Evolutionary conservation across 2,329 filamentous ascomycete species (phyloP).

Genomic region (Amauroascus niger): DNA sequence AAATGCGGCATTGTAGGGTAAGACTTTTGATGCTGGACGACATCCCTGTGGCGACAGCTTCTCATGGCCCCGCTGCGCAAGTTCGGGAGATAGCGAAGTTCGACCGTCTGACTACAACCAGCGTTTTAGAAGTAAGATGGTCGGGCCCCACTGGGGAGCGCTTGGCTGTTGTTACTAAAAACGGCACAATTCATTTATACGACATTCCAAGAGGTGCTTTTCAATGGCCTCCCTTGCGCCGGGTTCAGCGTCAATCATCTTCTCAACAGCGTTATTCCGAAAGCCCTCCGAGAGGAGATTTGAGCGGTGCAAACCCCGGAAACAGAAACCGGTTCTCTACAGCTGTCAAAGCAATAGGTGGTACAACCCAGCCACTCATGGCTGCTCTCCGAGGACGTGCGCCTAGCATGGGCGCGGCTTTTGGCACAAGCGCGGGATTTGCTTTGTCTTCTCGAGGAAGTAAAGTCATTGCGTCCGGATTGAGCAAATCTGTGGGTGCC

Average conservation of each 20-base stretch:
- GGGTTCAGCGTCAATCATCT: slow-evolving; percentile 36
- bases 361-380: slow-evolving; percentile 50
- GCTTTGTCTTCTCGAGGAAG: slow-evolving; percentile 40
- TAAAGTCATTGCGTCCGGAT: slow-evolving; percentile 41
- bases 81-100: slow-evolving; percentile 83
- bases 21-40: slow-evolving; percentile 32
- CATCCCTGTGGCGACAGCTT: slow-evolving; percentile 21
- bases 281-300: slow-evolving; percentile 37
- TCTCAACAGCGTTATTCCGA: slow-evolving; percentile 21
- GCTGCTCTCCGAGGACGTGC: slow-evolving; percentile 53
- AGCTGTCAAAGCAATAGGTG: slow-evolving; percentile 60
- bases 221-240: slow-evolving; percentile 66
- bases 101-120: slow-evolving; percentile 80
- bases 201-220: slow-evolving; percentile 75
- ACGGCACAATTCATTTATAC: slow-evolving; percentile 88
- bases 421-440: slow-evolving; percentile 37
- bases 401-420: slow-evolving; percentile 38
- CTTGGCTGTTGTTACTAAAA: slow-evolving; percentile 80
- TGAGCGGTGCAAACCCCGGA: slow-evolving; percentile 35
- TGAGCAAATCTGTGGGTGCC: slow-evolving; percentile 43
- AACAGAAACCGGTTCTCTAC: slow-evolving; percentile 54
- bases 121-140: slow-evolving; percentile 86
- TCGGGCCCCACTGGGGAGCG: slow-evolving; percentile 69
- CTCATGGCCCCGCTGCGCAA: slow-evolving; percentile 19
- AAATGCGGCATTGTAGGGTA: slow-evolving; percentile 36